Evolutionary conservation across 2,329 filamentous ascomycete species (phyloP).

Genomic region (Cladophialophora carrionii): DNA sequence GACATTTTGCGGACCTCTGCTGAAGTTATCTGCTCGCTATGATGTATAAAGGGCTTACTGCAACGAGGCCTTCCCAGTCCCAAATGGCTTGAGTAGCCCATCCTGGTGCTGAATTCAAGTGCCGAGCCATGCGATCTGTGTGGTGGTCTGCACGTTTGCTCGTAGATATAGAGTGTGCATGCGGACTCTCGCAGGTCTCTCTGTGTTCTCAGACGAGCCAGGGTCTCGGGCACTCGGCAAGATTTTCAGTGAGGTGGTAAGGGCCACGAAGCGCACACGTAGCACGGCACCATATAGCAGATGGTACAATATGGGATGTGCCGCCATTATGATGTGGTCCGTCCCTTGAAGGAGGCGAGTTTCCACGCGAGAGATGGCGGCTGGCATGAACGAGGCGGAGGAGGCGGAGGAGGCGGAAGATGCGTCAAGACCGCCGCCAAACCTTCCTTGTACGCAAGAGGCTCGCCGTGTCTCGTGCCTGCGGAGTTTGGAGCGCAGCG

Average conservation of each 20-base stretch:
- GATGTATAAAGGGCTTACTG: not conserved
- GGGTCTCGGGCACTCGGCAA: not conserved
- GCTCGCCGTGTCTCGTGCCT: slow-evolving; percentile 7
- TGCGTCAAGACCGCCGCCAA: not conserved
- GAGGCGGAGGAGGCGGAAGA: not conserved
- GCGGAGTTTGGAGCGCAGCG: not conserved
- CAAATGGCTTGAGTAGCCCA: not conserved
- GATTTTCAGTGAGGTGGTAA: not conserved
- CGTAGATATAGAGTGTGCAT: no score
- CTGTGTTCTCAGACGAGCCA: no score
- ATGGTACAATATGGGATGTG: no score
- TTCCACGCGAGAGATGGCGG: not conserved
- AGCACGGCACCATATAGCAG: no score
- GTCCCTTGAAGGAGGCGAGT: no score
- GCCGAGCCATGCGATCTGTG: no score
- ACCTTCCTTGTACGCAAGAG: not conserved
- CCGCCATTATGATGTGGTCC: not conserved
- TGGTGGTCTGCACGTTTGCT: no score
- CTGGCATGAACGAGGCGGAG: not conserved
- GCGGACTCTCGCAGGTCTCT: no score
- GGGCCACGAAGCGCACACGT: no score
- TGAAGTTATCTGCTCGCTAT: not conserved
- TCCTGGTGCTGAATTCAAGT: not conserved
- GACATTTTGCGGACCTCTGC: not conserved
- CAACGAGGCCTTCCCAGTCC: not conserved